Conservation (phyloP, 805 yeast genomes). For the Metschnikowia proteae region DNA sequence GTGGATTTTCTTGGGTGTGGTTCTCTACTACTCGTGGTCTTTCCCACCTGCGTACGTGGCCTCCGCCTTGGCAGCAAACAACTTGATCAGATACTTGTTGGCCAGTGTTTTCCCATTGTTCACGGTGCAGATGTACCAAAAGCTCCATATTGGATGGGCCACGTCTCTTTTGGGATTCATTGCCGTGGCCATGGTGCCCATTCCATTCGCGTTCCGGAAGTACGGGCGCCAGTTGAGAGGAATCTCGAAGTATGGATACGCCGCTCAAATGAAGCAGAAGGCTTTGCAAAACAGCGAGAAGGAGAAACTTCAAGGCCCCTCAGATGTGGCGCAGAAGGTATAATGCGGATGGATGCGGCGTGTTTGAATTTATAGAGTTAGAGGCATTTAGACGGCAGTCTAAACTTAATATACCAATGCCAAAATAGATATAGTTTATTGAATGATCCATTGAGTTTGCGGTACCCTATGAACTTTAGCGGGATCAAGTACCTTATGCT, state of each 20-base stretch:
- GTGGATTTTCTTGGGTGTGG: constrained; percentile 64
- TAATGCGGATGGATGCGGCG: neutral
- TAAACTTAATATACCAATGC: neutral
- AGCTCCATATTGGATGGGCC: constrained; percentile 77
- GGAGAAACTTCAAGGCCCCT: neutral
- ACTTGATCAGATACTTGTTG: constrained; percentile 66
- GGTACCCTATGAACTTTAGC: too few species aligned
- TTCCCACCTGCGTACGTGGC: constrained; percentile 78
- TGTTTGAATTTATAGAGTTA: constrained; percentile 1
- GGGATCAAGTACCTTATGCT: too few species aligned
- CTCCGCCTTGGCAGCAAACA: constrained; percentile 87
- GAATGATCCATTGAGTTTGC: too few species aligned
- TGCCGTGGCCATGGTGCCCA: constrained; percentile 66
- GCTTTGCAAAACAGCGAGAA: constrained; percentile 15
- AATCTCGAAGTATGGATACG: constrained; percentile 56
- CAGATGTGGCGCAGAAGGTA: neutral
- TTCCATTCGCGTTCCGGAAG: constrained; percentile 64
- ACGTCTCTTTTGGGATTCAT: constrained; percentile 62
- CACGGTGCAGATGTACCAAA: constrained; percentile 77
- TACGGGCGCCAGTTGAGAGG: constrained; percentile 58
- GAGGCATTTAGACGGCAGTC: neutral
- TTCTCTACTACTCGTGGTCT: constrained; percentile 64
- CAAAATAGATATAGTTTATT: neutral
- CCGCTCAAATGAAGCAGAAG: constrained; percentile 34
- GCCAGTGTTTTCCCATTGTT: constrained; percentile 84